Base-by-base conservation (phyloP, 805 yeast genomes). In the Komagataella kurtzmanii region DNA sequence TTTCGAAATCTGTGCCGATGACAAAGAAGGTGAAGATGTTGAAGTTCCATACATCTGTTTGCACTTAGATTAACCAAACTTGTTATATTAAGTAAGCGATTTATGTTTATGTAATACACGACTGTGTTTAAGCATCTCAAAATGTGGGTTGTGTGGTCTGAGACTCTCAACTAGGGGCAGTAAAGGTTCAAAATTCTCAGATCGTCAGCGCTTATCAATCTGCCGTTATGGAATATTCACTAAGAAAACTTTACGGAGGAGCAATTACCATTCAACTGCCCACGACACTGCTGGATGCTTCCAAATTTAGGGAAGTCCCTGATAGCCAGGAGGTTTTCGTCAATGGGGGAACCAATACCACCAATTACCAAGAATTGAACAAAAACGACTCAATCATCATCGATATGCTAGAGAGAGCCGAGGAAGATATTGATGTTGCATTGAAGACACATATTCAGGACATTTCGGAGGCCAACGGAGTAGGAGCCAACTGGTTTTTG, bases 261-360 rank as follows among this genome's bases (percentile, higher is more conserved):
- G 93, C 96, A 0, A 74, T 89, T 17, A 60, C 72, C 2, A 73
- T 80, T 0, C 65, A 64, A 3, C 53, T 89, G 4, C 96, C 96
- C 0, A 53, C 57, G 1, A 77, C 76, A 0, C 72, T 83, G 49
- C 61, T 83, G 1, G 97, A 93, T 64, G 97, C 89, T 0, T 84
- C 96, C 1, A 64, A 71, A 44, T 62, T 90, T 49, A 71, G 99
- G 52, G 87, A 87, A 54, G 79, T 93, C 3, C 98, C 99, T 0
- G 97, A 93, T 60, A 81, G 89, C 1, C 98, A 93, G 63, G 99
- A 91, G 64, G 97, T 91, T 23, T 93, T 77, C 64, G 79, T 90
- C 3, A 74, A 74, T 50, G 59, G 65, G 12, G 58, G 69, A 1
- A 46, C 46, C 8, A 57, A 56, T 50, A 51, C 62, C 8, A 50